These are phyloP conservation scores for Helminthosporium solani DNA, from an alignment of 2,329 filamentous ascomycete genomes.

Conservation along the genomic window DNA sequence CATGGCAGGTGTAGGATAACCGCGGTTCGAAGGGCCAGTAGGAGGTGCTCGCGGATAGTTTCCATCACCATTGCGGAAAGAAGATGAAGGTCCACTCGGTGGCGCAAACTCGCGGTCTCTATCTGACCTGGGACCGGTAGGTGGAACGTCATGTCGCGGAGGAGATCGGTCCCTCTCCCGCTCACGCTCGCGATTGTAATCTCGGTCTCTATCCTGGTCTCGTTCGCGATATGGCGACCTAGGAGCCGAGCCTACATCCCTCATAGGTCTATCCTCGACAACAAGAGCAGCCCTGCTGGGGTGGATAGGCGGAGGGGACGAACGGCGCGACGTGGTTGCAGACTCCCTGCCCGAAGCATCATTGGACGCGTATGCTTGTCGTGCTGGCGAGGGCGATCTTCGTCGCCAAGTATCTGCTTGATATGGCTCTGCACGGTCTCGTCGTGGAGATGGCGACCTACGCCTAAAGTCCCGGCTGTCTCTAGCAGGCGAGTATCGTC, in stretches of 20 bases:
- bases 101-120: conserved; percentile 41
- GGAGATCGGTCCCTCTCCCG: conserved; percentile 37
- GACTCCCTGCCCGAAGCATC: conserved; percentile 57
- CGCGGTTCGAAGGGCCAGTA: conserved; percentile 41
- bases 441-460: conserved; percentile 55
- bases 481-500: conserved; percentile 47
- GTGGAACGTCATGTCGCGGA: conserved; percentile 41
- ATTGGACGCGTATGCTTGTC: conserved; percentile 43
- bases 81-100: conserved; percentile 39
- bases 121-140: conserved; percentile 37
- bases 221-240: conserved; percentile 39
- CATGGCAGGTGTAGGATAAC: conserved; percentile 40
- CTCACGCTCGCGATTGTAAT: conserved; percentile 26
- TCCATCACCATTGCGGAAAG: conserved; percentile 40
- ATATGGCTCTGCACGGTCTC: conserved; percentile 51
- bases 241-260: conserved; percentile 34
- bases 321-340: conserved; percentile 59
- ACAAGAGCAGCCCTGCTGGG: conserved; percentile 53
- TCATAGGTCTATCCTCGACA: conserved; percentile 20
- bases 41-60: conserved; percentile 40
- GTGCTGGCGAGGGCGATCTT: conserved; percentile 54
- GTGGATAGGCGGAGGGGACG: conserved; percentile 59
- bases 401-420: conserved; percentile 54
- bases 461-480: conserved; percentile 53
- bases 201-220: conserved; percentile 27